Evolutionary conservation across 495 filamentous ascomycete genomes (phyloP).

Genomic region (Penicillium longicatenatum): DNA sequence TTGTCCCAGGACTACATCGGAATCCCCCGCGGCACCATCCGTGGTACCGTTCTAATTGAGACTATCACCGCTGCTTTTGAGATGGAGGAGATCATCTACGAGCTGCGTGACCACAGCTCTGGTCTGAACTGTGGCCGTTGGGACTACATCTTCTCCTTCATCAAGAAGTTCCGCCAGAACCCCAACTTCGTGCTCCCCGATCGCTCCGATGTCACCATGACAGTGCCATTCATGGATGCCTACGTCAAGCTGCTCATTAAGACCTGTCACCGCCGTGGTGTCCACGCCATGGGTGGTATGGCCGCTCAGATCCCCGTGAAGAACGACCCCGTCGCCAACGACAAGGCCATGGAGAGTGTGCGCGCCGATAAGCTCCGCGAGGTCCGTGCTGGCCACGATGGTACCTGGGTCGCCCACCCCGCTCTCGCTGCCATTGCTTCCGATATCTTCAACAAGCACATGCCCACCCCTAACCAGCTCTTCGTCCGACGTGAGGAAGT

Average conservation of each 20-base stretch:
- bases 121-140: conserved; percentile 98
- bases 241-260: conserved; percentile 96
- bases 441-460: conserved; percentile 97
- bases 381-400: conserved; percentile 93
- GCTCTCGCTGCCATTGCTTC: conserved; percentile 86
- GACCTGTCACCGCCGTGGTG: conserved; percentile 92
- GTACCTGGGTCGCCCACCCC: conserved; percentile 96
- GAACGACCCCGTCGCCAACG: conserved; percentile 85
- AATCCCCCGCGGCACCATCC: conserved; percentile 88
- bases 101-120: conserved; percentile 94
- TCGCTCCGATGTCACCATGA: conserved; percentile 92
- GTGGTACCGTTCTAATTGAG: conserved; percentile 96
- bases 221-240: conserved; percentile 97
- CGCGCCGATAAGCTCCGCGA: conserved; percentile 95
- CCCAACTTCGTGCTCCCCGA: conserved; percentile 91
- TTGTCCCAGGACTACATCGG: conserved; percentile 89
- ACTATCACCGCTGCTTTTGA: conserved; percentile 99
- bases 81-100: conserved; percentile 99
- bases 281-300: conserved; percentile 99
- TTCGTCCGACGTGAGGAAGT: conserved; percentile 91
- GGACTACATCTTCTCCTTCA: conserved; percentile 99
- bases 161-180: conserved; percentile 99
- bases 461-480: conserved; percentile 98
- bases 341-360: conserved; percentile 91
- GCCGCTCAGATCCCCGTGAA: conserved; percentile 99